phyloP scores from a whole-genome alignment of 148 eudicot species.

The Persicaria maculosa region DNA sequence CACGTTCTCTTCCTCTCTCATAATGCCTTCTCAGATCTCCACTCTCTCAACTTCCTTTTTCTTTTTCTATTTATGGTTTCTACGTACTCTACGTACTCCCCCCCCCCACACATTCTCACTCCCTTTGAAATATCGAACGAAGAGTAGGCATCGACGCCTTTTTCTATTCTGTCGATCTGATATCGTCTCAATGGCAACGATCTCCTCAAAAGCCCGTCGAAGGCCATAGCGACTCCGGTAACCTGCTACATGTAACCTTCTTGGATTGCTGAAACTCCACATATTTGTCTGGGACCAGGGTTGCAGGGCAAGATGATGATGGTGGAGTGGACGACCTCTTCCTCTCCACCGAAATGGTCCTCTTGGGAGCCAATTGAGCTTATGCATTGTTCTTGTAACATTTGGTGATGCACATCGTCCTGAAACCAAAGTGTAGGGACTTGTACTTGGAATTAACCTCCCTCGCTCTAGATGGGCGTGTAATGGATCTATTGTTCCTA shows the following conservation, averaged over 20 bases:
- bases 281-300: conserved; percentile 58
- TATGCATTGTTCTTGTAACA: conserved; percentile 38
- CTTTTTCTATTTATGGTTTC: too few relatives aligned
- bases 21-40: too few relatives aligned
- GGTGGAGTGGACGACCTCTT: conserved; percentile 71
- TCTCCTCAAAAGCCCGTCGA: too few relatives aligned
- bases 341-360: conserved; percentile 80
- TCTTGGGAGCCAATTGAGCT: conserved; percentile 40
- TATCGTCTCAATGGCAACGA: too few relatives aligned
- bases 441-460: conserved; percentile 80
- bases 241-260: conserved; percentile 36
- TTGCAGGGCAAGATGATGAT: conserved; percentile 50
- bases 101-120: too few relatives aligned
- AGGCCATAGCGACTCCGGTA: too few relatives aligned
- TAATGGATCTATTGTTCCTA: conserved; percentile 48
- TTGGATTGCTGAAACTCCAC: conserved; percentile 44
- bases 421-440: conserved; percentile 43
- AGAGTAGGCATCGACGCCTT: too few relatives aligned
- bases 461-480: conserved; percentile 43
- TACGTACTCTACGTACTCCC: too few relatives aligned
- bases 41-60: too few relatives aligned
- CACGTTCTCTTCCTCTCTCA: too few relatives aligned
- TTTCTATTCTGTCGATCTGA: too few relatives aligned
- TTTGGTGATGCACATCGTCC: conserved; percentile 64
- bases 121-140: too few relatives aligned